Evolutionary conservation across 768 basidiomycete genomes (phyloP).

Genomic region (Pleurotus giganteus): DNA sequence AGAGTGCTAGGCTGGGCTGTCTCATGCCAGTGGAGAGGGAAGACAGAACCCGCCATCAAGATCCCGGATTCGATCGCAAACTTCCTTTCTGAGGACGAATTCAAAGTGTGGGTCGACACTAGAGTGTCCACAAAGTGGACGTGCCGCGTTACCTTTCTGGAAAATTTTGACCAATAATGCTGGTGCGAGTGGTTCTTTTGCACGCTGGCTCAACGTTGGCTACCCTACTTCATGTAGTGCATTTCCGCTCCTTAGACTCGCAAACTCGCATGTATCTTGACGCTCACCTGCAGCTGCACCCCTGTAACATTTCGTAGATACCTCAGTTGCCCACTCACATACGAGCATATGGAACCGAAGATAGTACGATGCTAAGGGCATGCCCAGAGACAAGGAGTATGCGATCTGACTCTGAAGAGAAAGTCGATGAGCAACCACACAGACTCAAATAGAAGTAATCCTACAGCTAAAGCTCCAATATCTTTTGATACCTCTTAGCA

Average conservation of each 20-base stretch:
- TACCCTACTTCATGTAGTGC: too few species aligned
- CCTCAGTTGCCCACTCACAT: too few species aligned
- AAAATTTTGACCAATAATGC: too few species aligned
- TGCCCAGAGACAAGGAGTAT: conserved; percentile 64
- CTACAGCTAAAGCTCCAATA: conserved; percentile 68
- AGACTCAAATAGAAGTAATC: conserved; percentile 15
- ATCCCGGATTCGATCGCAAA: neutral
- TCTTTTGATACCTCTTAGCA: conserved; percentile 67
- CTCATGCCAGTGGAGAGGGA: neutral
- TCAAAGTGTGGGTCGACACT: neutral
- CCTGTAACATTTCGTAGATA: too few species aligned
- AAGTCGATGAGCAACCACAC: conserved; percentile 6
- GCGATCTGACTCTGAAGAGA: conserved; percentile 54
- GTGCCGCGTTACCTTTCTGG: conserved; percentile 1
- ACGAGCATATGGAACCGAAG: too few species aligned
- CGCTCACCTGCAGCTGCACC: too few species aligned
- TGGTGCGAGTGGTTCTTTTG: too few species aligned
- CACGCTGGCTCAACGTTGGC: too few species aligned
- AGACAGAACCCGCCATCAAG: neutral
- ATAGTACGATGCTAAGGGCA: too few species aligned
- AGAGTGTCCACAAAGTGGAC: neutral
- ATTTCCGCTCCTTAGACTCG: too few species aligned
- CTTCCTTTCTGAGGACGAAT: neutral
- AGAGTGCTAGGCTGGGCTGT: neutral
- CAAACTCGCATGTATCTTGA: too few species aligned